A percentile compares a stretch with the other conserved stretches of the same genome.
Conservation (phyloP, 176 grass and related monocot genomes). For the Oryza longistaminata region DNA sequence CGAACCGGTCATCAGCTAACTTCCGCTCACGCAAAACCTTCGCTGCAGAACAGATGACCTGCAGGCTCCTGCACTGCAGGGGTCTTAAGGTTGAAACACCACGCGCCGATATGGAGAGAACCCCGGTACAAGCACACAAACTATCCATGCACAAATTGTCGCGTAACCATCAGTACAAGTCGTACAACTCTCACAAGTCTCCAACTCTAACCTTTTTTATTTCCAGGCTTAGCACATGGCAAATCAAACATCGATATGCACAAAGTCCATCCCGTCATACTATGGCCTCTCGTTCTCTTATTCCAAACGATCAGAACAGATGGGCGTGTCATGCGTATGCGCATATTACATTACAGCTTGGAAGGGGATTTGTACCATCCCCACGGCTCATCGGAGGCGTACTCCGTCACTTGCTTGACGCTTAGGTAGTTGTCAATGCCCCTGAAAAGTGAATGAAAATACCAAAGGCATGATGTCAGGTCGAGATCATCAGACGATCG, state of each 20-base stretch:
- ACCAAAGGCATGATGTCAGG: conserved; percentile 6
- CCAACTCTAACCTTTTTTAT: conserved; percentile 30
- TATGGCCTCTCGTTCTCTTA: conserved; percentile 18
- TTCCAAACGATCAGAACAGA: not conserved
- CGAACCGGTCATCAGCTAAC: too few relatives aligned
- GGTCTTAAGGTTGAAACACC: too few relatives aligned
- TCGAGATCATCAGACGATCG: not conserved
- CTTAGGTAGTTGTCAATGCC: conserved; percentile 87
- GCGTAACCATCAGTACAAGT: not conserved
- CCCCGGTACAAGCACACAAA: too few relatives aligned
- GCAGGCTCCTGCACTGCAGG: too few relatives aligned
- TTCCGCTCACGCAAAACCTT: too few relatives aligned
- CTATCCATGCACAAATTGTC: too few relatives aligned
- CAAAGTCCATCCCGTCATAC: not conserved
- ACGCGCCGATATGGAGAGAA: too few relatives aligned
- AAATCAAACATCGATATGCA: conserved; percentile 11
- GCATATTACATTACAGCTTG: conserved; percentile 57
- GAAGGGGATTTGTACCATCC: conserved; percentile 86
- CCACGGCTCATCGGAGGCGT: conserved; percentile 89
- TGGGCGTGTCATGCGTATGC: not conserved
- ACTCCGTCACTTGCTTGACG: conserved; percentile 91
- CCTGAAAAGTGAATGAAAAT: conserved; percentile 43
- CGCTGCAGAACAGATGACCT: too few relatives aligned
- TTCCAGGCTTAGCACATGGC: not conserved
- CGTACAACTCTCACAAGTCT: not conserved